Conservation (phyloP, 73 alveolate genomes). For the Paramecium primaurelia region DNA sequence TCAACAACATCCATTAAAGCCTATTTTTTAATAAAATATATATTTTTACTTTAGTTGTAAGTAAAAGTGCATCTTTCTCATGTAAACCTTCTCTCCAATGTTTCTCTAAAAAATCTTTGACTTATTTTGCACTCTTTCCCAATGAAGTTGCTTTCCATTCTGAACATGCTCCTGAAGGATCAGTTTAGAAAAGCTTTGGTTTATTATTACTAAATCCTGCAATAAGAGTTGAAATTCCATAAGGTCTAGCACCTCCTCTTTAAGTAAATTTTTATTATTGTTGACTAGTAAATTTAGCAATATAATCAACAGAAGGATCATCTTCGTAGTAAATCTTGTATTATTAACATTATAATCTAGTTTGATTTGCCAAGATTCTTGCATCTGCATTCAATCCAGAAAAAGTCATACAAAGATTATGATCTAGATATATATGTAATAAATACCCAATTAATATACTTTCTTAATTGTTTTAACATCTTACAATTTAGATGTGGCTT, state of each 20-base stretch:
- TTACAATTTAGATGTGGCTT: conserved; percentile 87
- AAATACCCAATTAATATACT: conserved; percentile 65
- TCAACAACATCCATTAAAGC: conserved; percentile 92
- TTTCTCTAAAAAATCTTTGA: conserved; percentile 85
- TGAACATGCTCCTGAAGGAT: conserved; percentile 94
- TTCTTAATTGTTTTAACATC: conserved; percentile 92
- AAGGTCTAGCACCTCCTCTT: conserved; percentile 97
- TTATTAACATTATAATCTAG: conserved; percentile 87
- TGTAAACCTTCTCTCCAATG: conserved; percentile 79
- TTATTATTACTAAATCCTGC: conserved; percentile 83
- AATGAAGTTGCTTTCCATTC: conserved; percentile 96
- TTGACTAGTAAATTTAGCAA: conserved; percentile 87
- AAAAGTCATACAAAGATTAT: conserved; percentile 88
- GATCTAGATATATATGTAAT: conserved; percentile 61
- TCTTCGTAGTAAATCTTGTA: conserved; percentile 85
- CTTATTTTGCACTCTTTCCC: conserved; percentile 88
- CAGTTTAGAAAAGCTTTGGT: conserved; percentile 91
- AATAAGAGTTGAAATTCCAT: conserved; percentile 90
- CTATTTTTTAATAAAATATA: neutral
- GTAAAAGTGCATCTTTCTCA: conserved; percentile 73
- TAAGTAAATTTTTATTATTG: conserved; percentile 89
- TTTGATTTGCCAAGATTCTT: conserved; percentile 88
- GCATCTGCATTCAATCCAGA: conserved; percentile 98
- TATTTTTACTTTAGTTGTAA: conserved; percentile 71
- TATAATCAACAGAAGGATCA: conserved; percentile 87